Evolutionary conservation across 208 protist genomes (phyloP).

Genomic region (Novymonas esmeraldas): DNA sequence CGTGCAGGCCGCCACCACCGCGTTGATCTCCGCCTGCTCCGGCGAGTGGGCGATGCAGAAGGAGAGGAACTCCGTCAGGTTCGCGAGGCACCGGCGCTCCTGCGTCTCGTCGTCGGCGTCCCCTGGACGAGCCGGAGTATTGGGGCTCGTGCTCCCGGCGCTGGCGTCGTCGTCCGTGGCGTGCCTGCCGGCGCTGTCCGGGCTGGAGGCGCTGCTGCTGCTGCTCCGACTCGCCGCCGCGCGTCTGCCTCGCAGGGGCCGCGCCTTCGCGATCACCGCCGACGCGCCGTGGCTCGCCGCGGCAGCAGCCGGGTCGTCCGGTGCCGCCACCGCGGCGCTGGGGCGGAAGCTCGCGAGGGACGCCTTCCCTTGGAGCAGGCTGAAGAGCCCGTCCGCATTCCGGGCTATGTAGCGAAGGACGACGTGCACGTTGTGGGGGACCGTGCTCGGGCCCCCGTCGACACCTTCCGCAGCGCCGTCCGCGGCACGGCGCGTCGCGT

Average conservation of each 20-base stretch:
- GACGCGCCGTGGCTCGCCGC: not conserved
- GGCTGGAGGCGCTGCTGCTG: no score
- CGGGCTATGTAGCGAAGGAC: constrained; percentile 20
- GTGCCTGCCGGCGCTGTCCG: not conserved
- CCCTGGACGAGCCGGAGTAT: no score
- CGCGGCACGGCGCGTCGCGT: not conserved
- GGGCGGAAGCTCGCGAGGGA: no score
- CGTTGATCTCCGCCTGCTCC: constrained; percentile 15
- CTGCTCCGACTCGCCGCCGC: no score
- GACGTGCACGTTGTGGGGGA: constrained; percentile 4
- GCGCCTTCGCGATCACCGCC: not conserved
- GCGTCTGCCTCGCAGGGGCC: not conserved
- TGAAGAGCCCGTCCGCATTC: constrained; percentile 15
- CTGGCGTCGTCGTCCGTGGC: not conserved
- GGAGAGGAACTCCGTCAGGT: constrained; percentile 34
- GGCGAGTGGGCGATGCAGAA: constrained; percentile 33
- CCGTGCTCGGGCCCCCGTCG: not conserved
- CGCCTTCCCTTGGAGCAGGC: constrained; percentile 15
- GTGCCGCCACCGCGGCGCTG: no score
- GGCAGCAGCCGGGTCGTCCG: no score
- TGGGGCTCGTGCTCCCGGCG: not conserved
- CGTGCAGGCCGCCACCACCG: constrained; percentile 22
- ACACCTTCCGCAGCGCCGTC: not conserved
- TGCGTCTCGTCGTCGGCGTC: constrained; percentile 1
- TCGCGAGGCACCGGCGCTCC: constrained; percentile 23